phyloP scores from a whole-genome alignment of 108 stramenopile species.

The Pseudonitzschia multiseries region DNA sequence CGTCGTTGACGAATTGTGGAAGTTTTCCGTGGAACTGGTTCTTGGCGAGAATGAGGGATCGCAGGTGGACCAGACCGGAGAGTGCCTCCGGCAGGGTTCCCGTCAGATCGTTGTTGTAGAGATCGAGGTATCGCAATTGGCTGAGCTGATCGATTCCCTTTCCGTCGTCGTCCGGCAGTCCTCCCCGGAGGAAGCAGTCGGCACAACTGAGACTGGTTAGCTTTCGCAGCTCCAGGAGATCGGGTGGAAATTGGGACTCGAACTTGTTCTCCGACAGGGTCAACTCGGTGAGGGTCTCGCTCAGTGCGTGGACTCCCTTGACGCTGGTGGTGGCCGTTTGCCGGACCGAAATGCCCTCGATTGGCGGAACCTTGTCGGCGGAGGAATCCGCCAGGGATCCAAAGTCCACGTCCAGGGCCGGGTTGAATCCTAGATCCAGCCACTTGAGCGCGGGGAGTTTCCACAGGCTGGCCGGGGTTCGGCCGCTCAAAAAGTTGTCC shows the following conservation, averaged over 20 bases:
- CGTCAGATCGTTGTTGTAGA: constrained; percentile 37
- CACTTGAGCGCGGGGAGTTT: constrained; percentile 15
- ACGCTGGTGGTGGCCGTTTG: constrained; percentile 25
- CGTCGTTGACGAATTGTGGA: constrained; percentile 27
- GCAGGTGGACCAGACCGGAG: constrained; percentile 15
- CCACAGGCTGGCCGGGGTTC: constrained; percentile 29
- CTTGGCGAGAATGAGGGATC: constrained; percentile 15
- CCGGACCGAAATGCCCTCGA: constrained; percentile 3
- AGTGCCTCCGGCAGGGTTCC: constrained; percentile 38
- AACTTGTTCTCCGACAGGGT: constrained; percentile 18
- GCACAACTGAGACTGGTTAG: constrained; percentile 35
- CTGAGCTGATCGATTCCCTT: constrained; percentile 1
- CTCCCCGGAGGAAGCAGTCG: constrained; percentile 23
- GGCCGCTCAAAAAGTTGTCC: constrained; percentile 26
- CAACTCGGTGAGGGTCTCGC: constrained; percentile 14
- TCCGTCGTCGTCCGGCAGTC: not conserved
- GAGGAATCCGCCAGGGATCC: not conserved
- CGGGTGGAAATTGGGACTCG: constrained; percentile 39
- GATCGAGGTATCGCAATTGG: constrained; percentile 15
- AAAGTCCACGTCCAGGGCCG: constrained; percentile 26
- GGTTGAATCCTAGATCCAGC: constrained; percentile 19
- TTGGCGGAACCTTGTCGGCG: not conserved
- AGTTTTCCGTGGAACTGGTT: constrained; percentile 44
- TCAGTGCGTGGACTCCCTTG: not conserved
- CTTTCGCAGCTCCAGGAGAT: constrained; percentile 48